Base-by-base conservation (phyloP, 169 alveolate genomes). In the Plasmodium cynomolgi region DNA sequence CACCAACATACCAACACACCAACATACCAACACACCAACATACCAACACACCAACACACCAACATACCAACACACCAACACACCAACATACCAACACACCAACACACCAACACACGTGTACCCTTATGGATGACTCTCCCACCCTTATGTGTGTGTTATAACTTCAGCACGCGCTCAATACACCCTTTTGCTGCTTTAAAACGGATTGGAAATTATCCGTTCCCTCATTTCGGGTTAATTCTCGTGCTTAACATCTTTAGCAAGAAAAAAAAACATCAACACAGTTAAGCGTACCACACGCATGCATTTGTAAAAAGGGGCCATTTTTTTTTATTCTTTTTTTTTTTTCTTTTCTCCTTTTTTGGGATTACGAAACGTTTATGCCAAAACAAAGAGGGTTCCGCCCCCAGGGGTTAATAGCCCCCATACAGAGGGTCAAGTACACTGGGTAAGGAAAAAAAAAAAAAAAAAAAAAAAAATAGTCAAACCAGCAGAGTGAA, bases 311-410 rank as follows among this genome's bases (percentile, higher is more conserved):
- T 17, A 20, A 80, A 17, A 23, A 15, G 26, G 83, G 44, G 74
- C 20, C 8, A 37, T 17, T 62, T 84, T 84, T 31, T 4, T n/a
- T n/a, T n/a, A n/a, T n/a, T n/a, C n/a, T 56, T 31, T 58, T 50
- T 74, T 47, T 75, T 44, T 56, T 79, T 56, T 75, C 47, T 33
- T 79, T 80, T 33, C 79, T 90, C 50, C 73, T 20, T 71, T 20
- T 62, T 80, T 26, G 50, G 15, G 39, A 58, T 50, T 31, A 31
- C 26, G 20, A 79, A 58, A 80, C 56, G 31, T 68, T 58, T 80
- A 91, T 91, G 95, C 95, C 95, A 39, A 91, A 91, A 58, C 95
- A 91, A 91, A 91, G 95, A 72, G 95, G 95, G 3, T 91, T 91
- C 75, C 91, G 92, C 8, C 95, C 95, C 41, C 95, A 91, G 58